phyloP scores from a whole-genome alignment of 73 alveolate genomes.

The Paramecium sonneborni region DNA sequence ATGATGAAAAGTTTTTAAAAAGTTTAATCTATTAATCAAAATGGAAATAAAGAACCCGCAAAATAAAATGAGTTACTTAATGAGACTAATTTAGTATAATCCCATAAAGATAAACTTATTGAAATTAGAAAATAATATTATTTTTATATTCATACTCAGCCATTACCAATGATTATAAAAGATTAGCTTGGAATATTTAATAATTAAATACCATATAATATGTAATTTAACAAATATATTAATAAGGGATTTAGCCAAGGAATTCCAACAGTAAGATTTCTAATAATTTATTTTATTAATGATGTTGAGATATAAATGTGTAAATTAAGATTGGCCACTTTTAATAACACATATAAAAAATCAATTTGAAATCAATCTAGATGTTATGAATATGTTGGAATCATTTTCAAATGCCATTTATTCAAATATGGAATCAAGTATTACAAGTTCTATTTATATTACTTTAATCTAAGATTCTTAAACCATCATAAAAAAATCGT shows the following conservation, averaged over 20 bases:
- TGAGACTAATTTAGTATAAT: neutral
- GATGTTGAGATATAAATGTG: neutral
- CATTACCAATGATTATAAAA: neutral
- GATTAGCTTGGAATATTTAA: neutral
- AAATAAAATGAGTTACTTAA: neutral
- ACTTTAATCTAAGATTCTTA: neutral
- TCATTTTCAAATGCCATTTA: neutral
- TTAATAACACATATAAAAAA: neutral
- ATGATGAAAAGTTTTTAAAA: neutral
- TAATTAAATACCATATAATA: neutral
- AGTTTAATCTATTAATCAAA: neutral
- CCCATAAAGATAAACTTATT: neutral
- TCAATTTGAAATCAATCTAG: neutral
- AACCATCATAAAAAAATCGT: neutral
- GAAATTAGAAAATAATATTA: neutral
- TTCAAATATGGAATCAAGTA: neutral
- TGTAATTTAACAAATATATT: neutral
- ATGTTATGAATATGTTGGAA: neutral
- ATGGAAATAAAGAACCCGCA: neutral
- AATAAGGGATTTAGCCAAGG: constrained; percentile 1
- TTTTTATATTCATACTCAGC: neutral
- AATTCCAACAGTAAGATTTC: neutral
- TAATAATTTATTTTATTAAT: neutral
- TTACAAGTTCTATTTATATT: neutral
- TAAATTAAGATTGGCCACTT: neutral